phyloP scores from a whole-genome alignment of 2,329 filamentous ascomycete species.

The Colletotrichum sp. region DNA sequence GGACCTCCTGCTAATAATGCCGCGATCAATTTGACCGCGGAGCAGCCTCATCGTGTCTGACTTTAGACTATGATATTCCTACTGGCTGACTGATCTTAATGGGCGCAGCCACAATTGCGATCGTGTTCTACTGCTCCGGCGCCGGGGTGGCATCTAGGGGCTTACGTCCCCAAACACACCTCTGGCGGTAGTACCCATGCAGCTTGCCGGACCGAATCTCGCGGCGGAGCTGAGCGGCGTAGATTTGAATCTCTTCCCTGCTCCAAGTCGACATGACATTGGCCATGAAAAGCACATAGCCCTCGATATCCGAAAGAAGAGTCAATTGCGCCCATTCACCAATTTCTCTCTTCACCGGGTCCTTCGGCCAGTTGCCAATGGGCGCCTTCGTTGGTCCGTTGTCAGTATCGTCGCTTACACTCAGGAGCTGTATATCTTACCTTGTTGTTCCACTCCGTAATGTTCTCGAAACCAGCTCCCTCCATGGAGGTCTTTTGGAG shows the following conservation, averaged over 20 bases:
- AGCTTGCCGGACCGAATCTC: constrained; percentile 32
- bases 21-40: too few species aligned
- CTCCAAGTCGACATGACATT: constrained; percentile 41
- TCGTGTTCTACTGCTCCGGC: background rate
- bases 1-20: too few species aligned
- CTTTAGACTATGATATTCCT: background rate
- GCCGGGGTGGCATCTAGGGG: background rate
- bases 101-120: accelerated
- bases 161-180: constrained; percentile 33
- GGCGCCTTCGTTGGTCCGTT: constrained; percentile 24
- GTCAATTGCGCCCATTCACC: constrained; percentile 36
- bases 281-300: constrained; percentile 35
- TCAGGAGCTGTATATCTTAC: background rate
- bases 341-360: constrained; percentile 37
- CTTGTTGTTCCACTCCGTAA: constrained; percentile 25
- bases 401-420: background rate
- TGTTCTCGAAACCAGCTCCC: constrained; percentile 29
- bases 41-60: background rate
- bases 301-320: constrained; percentile 36
- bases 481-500: constrained; percentile 34
- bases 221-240: constrained; percentile 37
- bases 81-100: accelerated
- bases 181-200: constrained; percentile 32
- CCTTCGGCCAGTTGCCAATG: constrained; percentile 45
- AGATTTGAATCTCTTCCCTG: constrained; percentile 35